Percentiles rank a stretch among this genome's conserved stretches.
Evolutionary conservation across 1,284 basidiomycete genomes (phyloP).

Genomic region (Ceratobasidium papillatum): DNA sequence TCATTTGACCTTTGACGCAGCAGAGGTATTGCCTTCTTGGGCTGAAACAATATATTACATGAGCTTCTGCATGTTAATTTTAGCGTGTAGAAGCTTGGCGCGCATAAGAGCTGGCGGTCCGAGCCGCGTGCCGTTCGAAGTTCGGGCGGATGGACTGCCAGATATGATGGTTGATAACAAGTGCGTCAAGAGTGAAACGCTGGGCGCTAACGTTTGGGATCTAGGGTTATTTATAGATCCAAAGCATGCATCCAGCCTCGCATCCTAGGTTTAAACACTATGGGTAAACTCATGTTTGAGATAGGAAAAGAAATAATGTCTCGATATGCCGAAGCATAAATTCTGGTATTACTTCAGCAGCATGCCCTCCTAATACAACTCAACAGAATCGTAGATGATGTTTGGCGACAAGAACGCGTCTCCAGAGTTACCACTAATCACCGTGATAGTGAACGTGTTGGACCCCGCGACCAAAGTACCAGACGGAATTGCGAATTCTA

Average conservation of each 20-base stretch:
- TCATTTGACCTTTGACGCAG: conserved; percentile 13
- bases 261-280: no score
- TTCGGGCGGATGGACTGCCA: neutral
- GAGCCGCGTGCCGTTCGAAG: neutral
- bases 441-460: conserved; percentile 39
- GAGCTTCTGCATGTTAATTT: conserved; percentile 14
- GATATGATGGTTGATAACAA: neutral
- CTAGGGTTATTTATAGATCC: no score
- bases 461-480: conserved; percentile 36
- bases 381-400: conserved; percentile 34
- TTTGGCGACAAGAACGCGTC: conserved; percentile 41
- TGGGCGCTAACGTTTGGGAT: no score
- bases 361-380: conserved; percentile 38
- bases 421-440: conserved; percentile 35
- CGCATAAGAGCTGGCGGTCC: neutral
- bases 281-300: neutral
- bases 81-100: neutral
- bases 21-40: neutral
- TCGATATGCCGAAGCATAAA: no score
- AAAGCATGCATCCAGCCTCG: no score
- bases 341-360: no score
- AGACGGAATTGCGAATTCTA: conserved; percentile 37
- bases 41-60: neutral
- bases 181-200: neutral
- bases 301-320: no score